Percentiles rank a stretch among this genome's conserved stretches.
phyloP scores from a whole-genome alignment of 805 yeast species.

The Zygoascus flipseniorum region DNA sequence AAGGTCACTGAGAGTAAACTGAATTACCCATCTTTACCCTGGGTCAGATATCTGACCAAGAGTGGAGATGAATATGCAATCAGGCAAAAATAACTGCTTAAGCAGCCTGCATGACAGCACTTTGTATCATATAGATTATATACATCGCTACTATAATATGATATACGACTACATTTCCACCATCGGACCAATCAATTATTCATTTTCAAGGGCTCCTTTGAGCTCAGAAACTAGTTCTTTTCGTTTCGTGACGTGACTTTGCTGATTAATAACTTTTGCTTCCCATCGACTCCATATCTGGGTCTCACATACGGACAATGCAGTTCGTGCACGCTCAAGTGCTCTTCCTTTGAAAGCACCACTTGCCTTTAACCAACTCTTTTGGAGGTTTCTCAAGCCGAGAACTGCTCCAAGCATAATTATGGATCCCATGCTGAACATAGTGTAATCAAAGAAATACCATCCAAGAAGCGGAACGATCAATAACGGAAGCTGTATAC shows the following conservation, averaged over 20 bases:
- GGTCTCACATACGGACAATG: constrained; percentile 22
- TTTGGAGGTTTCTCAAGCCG: constrained; percentile 30
- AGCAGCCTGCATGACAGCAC: neutral
- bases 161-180: neutral
- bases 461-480: constrained; percentile 26
- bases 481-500: constrained; percentile 29
- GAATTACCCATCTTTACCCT: constrained; percentile 90
- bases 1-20: constrained; percentile 89
- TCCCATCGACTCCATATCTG: constrained; percentile 27
- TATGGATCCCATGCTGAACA: constrained; percentile 29
- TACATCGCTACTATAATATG: neutral
- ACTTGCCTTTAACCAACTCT: constrained; percentile 24
- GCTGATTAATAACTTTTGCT: constrained; percentile 19
- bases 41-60: constrained; percentile 93
- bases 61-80: constrained; percentile 84
- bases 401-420: constrained; percentile 29
- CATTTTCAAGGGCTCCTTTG: constrained; percentile 1
- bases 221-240: constrained; percentile 10
- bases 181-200: neutral
- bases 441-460: constrained; percentile 22
- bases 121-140: neutral
- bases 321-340: constrained; percentile 19
- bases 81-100: neutral
- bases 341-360: constrained; percentile 18
- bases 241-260: constrained; percentile 9